Evolutionary conservation across 768 basidiomycete genomes (phyloP), one percentile per base, ranked within the genome.

Genomic region (Boletus sensibilis): DNA sequence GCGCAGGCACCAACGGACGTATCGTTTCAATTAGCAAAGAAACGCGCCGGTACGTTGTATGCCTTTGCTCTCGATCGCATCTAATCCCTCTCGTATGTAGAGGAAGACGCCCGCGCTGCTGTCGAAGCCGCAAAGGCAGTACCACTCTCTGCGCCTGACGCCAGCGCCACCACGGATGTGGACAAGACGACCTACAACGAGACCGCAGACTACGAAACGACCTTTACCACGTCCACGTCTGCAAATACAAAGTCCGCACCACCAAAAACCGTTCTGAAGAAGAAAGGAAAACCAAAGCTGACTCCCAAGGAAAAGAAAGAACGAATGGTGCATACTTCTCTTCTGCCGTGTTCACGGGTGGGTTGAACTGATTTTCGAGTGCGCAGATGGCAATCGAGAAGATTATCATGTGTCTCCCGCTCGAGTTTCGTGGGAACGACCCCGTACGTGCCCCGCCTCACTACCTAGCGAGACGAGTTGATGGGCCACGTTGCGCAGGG

Each of bases 351-450:
- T 12, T 1, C 27, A 8, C 18, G 37, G 23, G 21, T 16, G 25
- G 8, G 13, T 11, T 13, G 13, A 2, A 37, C 34, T 34, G 25
- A 47, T 27, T 3, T n/a, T 14, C 31, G 38, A 1, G 23, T 3
- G 34, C 23, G 4, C 49, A 86, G 82, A 67, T 86, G 58, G 80
- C 80, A 49, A 75, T 88, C 33, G 92, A 94, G 59, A 83, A 82
- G 55, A 80, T 91, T 16, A 79, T 95, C 16, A 80, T 85, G 25
- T 83, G 81, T 52, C 76, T 96, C 37, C 94, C 94, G 0, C 78
- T 98, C 13, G 94, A 96, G 71, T 98, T 94, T 68, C 82, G 94
- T 23, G 94, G 94, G 10, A 88, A 78, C 61, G 92, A 96, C 72
- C 87, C 90, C 2, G 92, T 92, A 66, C 53, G 88, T 76, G 25